These are phyloP conservation scores for Corymbia calophylla DNA, from an alignment of 441 rosid species.

Conservation along the genomic window DNA sequence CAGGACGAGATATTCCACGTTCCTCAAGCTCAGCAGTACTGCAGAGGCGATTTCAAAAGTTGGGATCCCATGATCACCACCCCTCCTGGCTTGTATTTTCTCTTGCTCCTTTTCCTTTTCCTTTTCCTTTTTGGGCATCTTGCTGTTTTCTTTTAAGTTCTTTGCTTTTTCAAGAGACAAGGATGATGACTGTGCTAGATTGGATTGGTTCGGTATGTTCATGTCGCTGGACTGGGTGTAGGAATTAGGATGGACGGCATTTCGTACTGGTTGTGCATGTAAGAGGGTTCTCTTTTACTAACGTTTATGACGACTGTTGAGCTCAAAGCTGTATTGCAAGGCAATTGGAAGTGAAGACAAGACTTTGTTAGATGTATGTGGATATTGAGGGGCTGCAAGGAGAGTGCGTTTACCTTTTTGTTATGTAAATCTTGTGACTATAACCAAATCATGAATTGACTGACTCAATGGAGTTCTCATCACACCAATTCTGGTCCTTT, in stretches of 20 bases:
- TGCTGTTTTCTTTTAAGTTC: neutral
- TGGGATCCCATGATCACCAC: slow-evolving; percentile 99
- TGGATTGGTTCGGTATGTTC: neutral
- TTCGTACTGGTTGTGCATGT: neutral
- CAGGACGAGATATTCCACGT: slow-evolving; percentile 97
- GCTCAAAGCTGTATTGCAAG: neutral
- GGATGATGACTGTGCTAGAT: neutral
- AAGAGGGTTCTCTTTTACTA: neutral
- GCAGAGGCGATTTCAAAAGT: slow-evolving; percentile 66
- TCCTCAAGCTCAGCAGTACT: slow-evolving; percentile 84
- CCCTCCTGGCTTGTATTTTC: slow-evolving; percentile 82
- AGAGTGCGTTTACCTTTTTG: neutral
- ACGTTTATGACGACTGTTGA: neutral
- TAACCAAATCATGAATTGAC: neutral
- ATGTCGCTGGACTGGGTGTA: neutral
- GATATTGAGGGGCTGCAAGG: neutral
- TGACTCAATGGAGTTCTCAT: neutral
- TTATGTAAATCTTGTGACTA: neutral
- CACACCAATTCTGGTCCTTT: neutral
- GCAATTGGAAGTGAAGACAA: neutral
- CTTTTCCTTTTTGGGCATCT: neutral
- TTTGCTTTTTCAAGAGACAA: neutral
- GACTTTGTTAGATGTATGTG: neutral
- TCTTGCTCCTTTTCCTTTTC: neutral
- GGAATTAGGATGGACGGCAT: neutral